Evolutionary conservation across 129 eudicot species (phyloP), one percentile per base, ranked within the genome.

Genomic region (Cynara cardunculus): DNA sequence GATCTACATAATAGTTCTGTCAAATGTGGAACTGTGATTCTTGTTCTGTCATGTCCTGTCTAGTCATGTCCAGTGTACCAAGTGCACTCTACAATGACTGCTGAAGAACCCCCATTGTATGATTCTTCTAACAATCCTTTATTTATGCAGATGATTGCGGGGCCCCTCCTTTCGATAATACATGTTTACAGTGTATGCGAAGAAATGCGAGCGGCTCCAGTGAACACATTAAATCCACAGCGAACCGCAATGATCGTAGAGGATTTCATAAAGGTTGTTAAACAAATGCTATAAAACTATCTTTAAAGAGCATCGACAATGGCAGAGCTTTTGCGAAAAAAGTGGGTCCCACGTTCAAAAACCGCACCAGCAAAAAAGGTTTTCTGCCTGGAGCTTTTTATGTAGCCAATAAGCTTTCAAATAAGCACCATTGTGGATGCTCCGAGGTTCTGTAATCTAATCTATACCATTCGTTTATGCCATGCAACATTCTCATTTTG

Each of bases 121-220:
- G 46, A 62, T 66, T 3, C 68, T 80, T 78, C 67, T 32, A 70
- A 80, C 46, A 56, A 77, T 31, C 69, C 14, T 66, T 13, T 69
- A 64, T 44, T 37, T 34, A 74, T 90, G 88, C 89, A 95, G 99
- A 34, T 95, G 91, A 82, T 92, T 89, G 97, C 84, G 26, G 99
- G 90, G 75, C 91, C 99, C 34, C 83, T 95, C 31, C 93, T 95
- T 30, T 92, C 97, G 18, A 19, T 88, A 0, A 69, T 92, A 72
- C 99, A 95, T 79, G 74, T 95, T 22, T 90, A 88, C 49, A 44
- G 94, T 79, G 97, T 95, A 73, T 73, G 86, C 16, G 96, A 94
- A 92, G 97, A 95, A 90, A 95, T 95, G 99, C 78, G 90, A 74
- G 97, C 99, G 66, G 85, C 96, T 86, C 99, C 99, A 12, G 90